Conservation (phyloP, 768 basidiomycete genomes). For the Suillus hirtellus region DNA sequence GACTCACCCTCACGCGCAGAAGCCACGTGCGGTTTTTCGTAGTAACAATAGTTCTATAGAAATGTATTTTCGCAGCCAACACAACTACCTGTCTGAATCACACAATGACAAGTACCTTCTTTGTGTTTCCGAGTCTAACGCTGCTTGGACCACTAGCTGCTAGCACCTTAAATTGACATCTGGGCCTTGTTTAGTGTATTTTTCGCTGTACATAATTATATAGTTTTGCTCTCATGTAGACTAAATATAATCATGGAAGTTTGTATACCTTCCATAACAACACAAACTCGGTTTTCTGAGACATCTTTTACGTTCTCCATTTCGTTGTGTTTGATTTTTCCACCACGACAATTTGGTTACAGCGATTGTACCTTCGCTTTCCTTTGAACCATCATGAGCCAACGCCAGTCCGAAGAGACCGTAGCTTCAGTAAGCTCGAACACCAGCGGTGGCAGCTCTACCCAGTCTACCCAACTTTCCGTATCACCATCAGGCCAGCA, state of each 20-base stretch:
- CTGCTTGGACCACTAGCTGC: not conserved
- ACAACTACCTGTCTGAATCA: not conserved
- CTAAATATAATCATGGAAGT: constrained; percentile 11
- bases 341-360: constrained; percentile 7
- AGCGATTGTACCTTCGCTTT: constrained; percentile 11
- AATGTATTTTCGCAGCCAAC: not conserved
- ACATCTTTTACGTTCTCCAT: constrained; percentile 29
- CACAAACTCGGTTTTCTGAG: constrained; percentile 12
- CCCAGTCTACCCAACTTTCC: constrained; percentile 10
- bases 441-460: not conserved
- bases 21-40: constrained; percentile 1
- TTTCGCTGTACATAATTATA: not conserved
- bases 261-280: constrained; percentile 13
- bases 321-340: constrained; percentile 12
- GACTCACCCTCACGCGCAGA: not conserved
- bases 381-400: constrained; percentile 25
- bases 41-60: not conserved
- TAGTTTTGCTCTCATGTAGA: not conserved
- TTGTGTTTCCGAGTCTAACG: not conserved
- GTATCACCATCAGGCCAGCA: constrained; percentile 23
- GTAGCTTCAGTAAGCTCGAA: not conserved
- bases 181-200: not conserved
- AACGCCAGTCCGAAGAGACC: constrained; percentile 30
- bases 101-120: not conserved
- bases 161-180: not conserved